phyloP scores from a whole-genome alignment of 1,284 basidiomycete genomes.

The Tilletia walkeri region DNA sequence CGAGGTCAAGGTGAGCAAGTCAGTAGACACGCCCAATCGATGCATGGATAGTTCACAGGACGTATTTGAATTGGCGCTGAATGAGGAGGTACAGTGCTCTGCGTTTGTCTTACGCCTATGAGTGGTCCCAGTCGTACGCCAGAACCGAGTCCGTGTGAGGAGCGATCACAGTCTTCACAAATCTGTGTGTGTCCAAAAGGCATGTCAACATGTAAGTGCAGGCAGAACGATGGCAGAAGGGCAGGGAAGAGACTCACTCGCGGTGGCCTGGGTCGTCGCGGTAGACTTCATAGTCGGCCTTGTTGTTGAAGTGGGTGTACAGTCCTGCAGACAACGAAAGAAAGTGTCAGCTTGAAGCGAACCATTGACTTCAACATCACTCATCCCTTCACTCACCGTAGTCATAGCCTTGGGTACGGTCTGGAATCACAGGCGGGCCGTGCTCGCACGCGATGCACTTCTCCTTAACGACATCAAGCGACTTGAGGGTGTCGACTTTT shows the following conservation, averaged over 20 bases:
- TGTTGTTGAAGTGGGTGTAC: slow-evolving; percentile 1
- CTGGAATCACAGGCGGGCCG: not conserved
- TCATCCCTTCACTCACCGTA: not conserved
- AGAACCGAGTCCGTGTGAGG: not conserved
- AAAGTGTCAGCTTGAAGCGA: too few species aligned
- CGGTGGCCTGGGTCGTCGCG: slow-evolving; percentile 2
- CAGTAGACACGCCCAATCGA: too few species aligned
- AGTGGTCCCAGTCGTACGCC: not conserved
- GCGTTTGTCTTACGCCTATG: too few species aligned
- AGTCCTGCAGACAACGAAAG: not conserved
- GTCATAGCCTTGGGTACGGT: not conserved
- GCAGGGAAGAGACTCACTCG: not conserved
- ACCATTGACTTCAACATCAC: too few species aligned
- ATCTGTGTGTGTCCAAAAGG: not conserved
- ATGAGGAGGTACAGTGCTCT: too few species aligned
- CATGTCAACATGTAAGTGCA: not conserved
- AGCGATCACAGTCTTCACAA: not conserved
- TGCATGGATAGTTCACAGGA: too few species aligned
- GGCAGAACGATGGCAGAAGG: not conserved
- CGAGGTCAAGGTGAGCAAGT: too few species aligned
- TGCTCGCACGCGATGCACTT: not conserved
- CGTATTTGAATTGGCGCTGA: too few species aligned
- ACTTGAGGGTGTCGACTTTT: not conserved
- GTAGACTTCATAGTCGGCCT: not conserved
- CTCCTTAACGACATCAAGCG: not conserved